Evolutionary conservation across 306 rosid genomes (phyloP).

Genomic region (Prunus mume): DNA sequence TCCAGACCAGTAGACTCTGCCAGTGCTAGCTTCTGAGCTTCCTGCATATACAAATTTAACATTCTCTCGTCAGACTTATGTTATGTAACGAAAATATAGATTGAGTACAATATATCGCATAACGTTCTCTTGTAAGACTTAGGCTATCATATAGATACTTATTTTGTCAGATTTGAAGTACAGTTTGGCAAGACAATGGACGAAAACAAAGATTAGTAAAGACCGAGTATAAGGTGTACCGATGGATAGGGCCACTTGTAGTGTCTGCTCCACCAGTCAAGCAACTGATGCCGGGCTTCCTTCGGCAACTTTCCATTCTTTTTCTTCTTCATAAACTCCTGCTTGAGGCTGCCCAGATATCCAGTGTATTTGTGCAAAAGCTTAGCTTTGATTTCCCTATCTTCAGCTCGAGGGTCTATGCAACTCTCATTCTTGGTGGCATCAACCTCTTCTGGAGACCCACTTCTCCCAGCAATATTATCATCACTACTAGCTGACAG

Average conservation of each 20-base stretch:
- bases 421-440: constrained; percentile 18
- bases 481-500: constrained; percentile 24
- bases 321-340: constrained; percentile 48
- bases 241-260: constrained; percentile 49
- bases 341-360: constrained; percentile 46
- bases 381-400: constrained; percentile 41
- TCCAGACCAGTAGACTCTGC: constrained; percentile 47
- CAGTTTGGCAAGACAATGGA: neutral
- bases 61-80: neutral
- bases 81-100: too few relatives aligned
- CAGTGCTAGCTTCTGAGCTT: constrained; percentile 40
- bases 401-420: constrained; percentile 43
- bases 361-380: constrained; percentile 49
- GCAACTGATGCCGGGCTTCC: constrained; percentile 51
- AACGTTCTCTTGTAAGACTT: too few relatives aligned
- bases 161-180: neutral
- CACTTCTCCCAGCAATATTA: constrained; percentile 27
- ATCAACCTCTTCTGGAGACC: constrained; percentile 24
- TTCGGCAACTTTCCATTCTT: constrained; percentile 51
- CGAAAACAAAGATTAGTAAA: neutral
- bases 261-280: constrained; percentile 47
- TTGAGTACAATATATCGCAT: too few relatives aligned
- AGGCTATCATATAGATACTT: too few relatives aligned
- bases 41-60: constrained; percentile 26
- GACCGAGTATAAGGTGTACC: constrained; percentile 4